A percentile compares a stretch with the other conserved stretches of the same genome.
phyloP scores from a whole-genome alignment of 768 basidiomycete genomes.

The Phylloporus sp. region DNA sequence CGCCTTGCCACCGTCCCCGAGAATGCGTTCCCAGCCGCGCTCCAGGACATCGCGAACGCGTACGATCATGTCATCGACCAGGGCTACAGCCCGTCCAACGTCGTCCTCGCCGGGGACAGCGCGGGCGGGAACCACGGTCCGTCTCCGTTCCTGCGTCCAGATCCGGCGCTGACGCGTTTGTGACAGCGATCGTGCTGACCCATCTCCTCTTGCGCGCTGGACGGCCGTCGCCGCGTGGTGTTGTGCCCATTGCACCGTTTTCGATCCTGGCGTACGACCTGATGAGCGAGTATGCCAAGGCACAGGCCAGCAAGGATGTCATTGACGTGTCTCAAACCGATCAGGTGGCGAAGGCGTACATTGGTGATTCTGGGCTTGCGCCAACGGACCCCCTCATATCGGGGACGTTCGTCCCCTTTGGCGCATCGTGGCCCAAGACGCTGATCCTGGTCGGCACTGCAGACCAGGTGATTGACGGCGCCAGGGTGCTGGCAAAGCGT shows the following conservation, averaged over 20 bases:
- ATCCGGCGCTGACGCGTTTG: neutral
- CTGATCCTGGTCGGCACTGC: constrained; percentile 17
- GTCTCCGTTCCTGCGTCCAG: neutral
- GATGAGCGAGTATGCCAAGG: constrained; percentile 1
- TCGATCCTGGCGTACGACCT: rapidly evolving
- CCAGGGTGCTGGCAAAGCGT: constrained; percentile 7
- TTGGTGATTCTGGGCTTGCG: constrained; percentile 8
- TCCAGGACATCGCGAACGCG: constrained; percentile 22
- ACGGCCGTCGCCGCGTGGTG: constrained; percentile 45
- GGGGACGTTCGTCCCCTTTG: constrained; percentile 11
- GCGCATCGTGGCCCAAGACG: constrained; percentile 19
- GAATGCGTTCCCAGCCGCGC: constrained; percentile 21
- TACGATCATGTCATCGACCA: constrained; percentile 25
- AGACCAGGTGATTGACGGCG: constrained; percentile 11
- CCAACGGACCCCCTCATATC: constrained; percentile 18
- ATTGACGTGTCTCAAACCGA: neutral
- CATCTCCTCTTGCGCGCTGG: constrained; percentile 48
- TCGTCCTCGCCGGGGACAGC: constrained; percentile 22
- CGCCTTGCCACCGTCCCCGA: constrained; percentile 22
- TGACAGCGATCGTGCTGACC: constrained; percentile 21
- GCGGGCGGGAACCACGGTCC: constrained; percentile 25
- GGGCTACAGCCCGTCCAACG: constrained; percentile 21
- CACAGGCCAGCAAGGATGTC: neutral
- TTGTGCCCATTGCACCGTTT: constrained; percentile 61
- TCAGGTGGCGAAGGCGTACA: neutral